A percentile compares a stretch with the other conserved stretches of the same genome.
Conservation (phyloP, 495 filamentous ascomycete genomes). For the Xylaria nigripes region DNA sequence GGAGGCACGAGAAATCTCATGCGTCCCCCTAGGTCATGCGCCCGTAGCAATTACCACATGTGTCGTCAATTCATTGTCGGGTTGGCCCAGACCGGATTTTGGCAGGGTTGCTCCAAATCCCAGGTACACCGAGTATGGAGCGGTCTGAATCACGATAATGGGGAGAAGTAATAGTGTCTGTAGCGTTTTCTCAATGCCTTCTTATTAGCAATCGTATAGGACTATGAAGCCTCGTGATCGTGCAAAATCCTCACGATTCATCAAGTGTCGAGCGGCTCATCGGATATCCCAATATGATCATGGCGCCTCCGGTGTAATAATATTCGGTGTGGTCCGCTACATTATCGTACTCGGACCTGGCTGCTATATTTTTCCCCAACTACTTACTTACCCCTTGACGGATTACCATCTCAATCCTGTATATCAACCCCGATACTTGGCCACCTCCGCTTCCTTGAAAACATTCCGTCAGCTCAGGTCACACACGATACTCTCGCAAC, state of each 20-base stretch:
- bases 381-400: background rate
- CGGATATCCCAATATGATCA: conserved; percentile 5
- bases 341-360: background rate
- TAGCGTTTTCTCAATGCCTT: background rate
- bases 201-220: background rate
- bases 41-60: too few species aligned
- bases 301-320: background rate
- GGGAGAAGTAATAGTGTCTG: background rate
- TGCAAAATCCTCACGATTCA: background rate
- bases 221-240: background rate
- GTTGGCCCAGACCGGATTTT: too few species aligned
- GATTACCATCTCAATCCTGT: conserved; percentile 1
- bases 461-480: background rate
- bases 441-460: background rate
- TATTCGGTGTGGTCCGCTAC: background rate
- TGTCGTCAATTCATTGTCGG: too few species aligned
- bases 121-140: too few species aligned
- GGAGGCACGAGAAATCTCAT: too few species aligned
- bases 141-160: background rate
- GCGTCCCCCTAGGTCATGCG: too few species aligned
- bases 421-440: background rate
- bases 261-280: background rate
- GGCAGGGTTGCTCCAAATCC: too few species aligned
- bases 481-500: background rate
- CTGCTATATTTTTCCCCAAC: background rate